Percentiles rank a stretch among this genome's conserved stretches.
These are phyloP conservation scores for Brettanomyces anomalus DNA, from an alignment of 805 yeast species.

Conservation along the genomic window DNA sequence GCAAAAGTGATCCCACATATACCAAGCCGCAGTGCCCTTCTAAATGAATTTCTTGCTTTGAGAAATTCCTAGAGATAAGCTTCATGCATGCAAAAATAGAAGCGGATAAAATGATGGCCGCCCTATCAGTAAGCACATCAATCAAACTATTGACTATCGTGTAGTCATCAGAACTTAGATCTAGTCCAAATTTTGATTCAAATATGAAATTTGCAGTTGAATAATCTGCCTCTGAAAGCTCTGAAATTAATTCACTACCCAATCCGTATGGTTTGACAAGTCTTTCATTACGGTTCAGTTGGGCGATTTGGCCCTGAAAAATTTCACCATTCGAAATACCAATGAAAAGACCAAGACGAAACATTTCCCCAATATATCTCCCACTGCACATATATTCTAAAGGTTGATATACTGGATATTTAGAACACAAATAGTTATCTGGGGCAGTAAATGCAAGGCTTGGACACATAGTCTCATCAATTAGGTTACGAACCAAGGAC, in stretches of 20 bases:
- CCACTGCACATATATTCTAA: constrained; percentile 47
- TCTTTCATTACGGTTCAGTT: not conserved
- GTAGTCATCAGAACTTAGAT: constrained; percentile 5
- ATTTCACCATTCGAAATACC: constrained; percentile 16
- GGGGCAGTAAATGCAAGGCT: constrained; percentile 8
- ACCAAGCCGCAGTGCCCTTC: constrained; percentile 2
- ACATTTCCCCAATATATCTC: constrained; percentile 45
- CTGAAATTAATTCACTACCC: constrained; percentile 23
- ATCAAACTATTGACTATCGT: constrained; percentile 18
- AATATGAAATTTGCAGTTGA: constrained; percentile 1
- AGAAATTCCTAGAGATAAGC: constrained; percentile 11
- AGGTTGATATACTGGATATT: constrained; percentile 39
- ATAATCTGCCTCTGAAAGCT: constrained; percentile 19
- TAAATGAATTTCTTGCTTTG: not conserved
- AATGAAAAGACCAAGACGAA: constrained; percentile 31
- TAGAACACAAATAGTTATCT: constrained; percentile 5
- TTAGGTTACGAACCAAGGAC: constrained; percentile 9
- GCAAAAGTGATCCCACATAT: constrained; percentile 10
- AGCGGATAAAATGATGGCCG: constrained; percentile 34
- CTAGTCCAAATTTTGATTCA: not conserved
- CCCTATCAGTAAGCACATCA: constrained; percentile 32
- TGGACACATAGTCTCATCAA: constrained; percentile 1
- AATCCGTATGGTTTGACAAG: constrained; percentile 3
- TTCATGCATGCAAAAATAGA: constrained; percentile 30
- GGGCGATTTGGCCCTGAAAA: constrained; percentile 4